Conservation (phyloP, 441 rosid genomes). For the Dalechampia spathulata region DNA sequence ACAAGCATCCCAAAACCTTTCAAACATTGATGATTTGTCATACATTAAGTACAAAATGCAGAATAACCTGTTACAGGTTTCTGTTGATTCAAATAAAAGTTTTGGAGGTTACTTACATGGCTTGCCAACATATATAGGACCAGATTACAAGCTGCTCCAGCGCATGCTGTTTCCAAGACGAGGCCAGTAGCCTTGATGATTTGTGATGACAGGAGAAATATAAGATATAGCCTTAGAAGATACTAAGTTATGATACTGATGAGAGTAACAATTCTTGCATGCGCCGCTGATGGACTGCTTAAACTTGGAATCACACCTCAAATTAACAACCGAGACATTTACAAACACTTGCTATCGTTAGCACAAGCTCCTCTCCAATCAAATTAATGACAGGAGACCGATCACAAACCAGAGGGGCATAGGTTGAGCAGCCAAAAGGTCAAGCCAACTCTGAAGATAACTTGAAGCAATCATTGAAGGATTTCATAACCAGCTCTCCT, state of each 20-base stretch:
- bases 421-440: slow-evolving; percentile 41
- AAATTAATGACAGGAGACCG: background rate
- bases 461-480: slow-evolving; percentile 40
- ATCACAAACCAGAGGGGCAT: slow-evolving; percentile 50
- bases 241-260: slow-evolving; percentile 39
- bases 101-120: slow-evolving; percentile 34
- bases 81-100: background rate
- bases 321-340: slow-evolving; percentile 34
- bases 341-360: background rate
- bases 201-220: slow-evolving; percentile 43
- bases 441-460: slow-evolving; percentile 42
- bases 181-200: slow-evolving; percentile 42
- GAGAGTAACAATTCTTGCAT: slow-evolving; percentile 25
- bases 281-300: slow-evolving; percentile 25
- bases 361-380: background rate
- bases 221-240: slow-evolving; percentile 45
- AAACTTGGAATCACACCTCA: slow-evolving; percentile 45
- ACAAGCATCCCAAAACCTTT: slow-evolving; percentile 51
- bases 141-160: slow-evolving; percentile 58
- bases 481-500: slow-evolving; percentile 55
- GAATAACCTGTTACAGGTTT: background rate
- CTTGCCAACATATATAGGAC: slow-evolving; percentile 55
- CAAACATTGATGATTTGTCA: too few relatives aligned
- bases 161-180: slow-evolving; percentile 56
- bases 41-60: too few relatives aligned